Percentiles rank a stretch among this genome's conserved stretches.
Conservation (phyloP, 208 protist species). For the Borovskyia barvae region DNA sequence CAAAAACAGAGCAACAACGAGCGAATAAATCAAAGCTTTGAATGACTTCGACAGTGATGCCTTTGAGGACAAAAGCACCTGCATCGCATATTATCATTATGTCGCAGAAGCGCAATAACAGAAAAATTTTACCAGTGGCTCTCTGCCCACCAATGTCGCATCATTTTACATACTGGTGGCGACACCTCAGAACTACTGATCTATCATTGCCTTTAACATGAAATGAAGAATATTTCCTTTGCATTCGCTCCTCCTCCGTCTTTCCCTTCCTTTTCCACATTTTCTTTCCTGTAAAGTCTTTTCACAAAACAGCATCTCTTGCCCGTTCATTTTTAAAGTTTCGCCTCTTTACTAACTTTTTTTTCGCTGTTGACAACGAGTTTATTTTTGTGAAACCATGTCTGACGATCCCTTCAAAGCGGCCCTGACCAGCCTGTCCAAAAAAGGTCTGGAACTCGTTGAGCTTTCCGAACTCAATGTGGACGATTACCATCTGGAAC, state of each 20-base stretch:
- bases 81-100: no score
- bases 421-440: conserved; percentile 30
- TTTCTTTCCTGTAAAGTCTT: neutral
- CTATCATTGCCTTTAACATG: neutral
- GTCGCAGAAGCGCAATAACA: no score
- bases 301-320: neutral
- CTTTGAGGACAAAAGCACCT: no score
- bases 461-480: conserved; percentile 34
- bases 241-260: neutral
- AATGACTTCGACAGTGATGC: no score
- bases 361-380: no score
- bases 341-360: neutral
- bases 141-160: no score
- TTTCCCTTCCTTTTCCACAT: neutral
- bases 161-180: neutral
- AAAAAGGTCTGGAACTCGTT: conserved; percentile 47
- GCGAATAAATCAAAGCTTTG: no score
- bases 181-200: neutral
- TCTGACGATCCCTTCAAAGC: conserved; percentile 37
- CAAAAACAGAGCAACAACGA: no score
- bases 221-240: neutral
- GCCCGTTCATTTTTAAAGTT: conserved; percentile 5
- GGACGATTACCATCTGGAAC: conserved; percentile 45
- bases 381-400: no score
- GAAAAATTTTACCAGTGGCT: no score